Base-by-base conservation (phyloP, 768 basidiomycete genomes). In the Boletales sp. region DNA sequence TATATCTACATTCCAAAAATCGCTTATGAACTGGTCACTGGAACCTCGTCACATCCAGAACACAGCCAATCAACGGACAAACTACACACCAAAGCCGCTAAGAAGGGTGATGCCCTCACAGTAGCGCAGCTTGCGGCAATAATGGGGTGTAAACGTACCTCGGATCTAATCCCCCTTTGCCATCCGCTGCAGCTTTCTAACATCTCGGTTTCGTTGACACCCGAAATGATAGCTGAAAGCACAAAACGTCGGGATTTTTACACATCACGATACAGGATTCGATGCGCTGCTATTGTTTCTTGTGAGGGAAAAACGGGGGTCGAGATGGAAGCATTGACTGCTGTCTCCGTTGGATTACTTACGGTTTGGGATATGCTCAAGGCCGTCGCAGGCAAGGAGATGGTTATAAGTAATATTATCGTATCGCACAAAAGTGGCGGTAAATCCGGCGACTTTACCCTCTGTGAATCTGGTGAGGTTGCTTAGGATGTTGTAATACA, bases 311-410 rank as follows among this genome's bases (percentile, higher is more conserved):
- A 83, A 65, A 91, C 91, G 13, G 88, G 93, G 5, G 89, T 93
- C 17, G 90, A 93, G 72, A 93, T 97, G 87, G 94, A 96, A 70
- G 93, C 92, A 19, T 65, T 94, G 49, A 89, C 85, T n/a, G 86
- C 85, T 19, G 92, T 90, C 9, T 83, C 83, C 2, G 73, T 88
- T 30, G 84, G 84, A 6, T 74, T 90, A 31, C 71, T 94, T 47
- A 90, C 90, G 1, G 83, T 94, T 13, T 95, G 91, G 88, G 91
- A 93, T 62, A 94, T 95, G 92, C 77, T 94, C 30, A 94, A 94
- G 70, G 86, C 87, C 5, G 84, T 91, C 2, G 90, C 88, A 1
- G 93, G 90, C n/a, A 79, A 79, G 63, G 87, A 90, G 50, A 93
- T 95, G 89, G 70, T 79, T 51, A 89, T 96, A 33, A 74, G 80